Percentiles rank a stretch among this genome's conserved stretches.
Evolutionary conservation across 164 flowering plant species (phyloP).

Genomic region (Litsea cubeba): DNA sequence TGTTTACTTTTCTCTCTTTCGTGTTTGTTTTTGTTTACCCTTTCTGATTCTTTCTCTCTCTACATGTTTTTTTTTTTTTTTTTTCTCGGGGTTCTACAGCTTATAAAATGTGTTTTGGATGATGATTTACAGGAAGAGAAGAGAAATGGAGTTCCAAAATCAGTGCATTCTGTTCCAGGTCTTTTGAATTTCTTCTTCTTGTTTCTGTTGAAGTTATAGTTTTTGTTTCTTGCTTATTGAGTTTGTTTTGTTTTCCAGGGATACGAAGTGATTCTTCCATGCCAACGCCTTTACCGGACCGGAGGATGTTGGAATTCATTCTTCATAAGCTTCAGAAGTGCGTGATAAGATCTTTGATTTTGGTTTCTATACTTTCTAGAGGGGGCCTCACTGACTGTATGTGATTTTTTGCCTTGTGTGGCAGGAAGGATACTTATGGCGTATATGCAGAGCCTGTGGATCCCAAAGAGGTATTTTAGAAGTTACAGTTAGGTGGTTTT

Average conservation of each 20-base stretch:
- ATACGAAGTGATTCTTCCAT: constrained; percentile 27
- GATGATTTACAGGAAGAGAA: constrained; percentile 33
- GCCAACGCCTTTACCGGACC: constrained; percentile 62
- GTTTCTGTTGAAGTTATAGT: constrained; percentile 7
- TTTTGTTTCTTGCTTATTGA: not conserved
- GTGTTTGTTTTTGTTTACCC: constrained; percentile 10
- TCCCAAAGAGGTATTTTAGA: constrained; percentile 73
- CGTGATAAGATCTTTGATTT: not conserved
- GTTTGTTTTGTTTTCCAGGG: constrained; percentile 26
- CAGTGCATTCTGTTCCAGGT: constrained; percentile 44
- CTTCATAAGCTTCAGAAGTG: constrained; percentile 95
- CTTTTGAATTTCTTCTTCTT: not conserved
- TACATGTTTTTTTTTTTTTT: not conserved
- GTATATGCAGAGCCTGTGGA: constrained; percentile 96
- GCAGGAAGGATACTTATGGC: constrained; percentile 94
- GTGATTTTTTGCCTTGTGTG: constrained; percentile 1
- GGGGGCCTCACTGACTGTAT: not conserved
- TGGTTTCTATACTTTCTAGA: not conserved
- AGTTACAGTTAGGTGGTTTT: not conserved
- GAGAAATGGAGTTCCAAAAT: constrained; percentile 21
- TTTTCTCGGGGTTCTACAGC: not conserved
- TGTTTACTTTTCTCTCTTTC: constrained; percentile 10
- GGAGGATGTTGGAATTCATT: constrained; percentile 66
- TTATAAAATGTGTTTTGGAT: not conserved
- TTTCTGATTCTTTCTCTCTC: constrained; percentile 13